Conservation (phyloP, 2,329 filamentous ascomycete genomes). For the Aspergillus latus region DNA sequence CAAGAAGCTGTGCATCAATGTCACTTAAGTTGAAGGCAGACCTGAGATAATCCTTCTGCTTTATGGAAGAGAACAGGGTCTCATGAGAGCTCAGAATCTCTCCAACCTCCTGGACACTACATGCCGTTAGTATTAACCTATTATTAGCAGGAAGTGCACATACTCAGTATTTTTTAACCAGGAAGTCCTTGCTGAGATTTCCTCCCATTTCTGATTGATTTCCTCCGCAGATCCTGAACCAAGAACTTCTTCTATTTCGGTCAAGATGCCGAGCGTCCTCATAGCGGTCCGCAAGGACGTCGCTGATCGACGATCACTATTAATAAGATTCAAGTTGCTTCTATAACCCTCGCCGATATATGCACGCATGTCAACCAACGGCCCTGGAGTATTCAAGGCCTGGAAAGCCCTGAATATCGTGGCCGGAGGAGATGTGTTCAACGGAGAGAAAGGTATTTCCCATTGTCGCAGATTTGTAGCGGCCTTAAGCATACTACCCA, state of each 20-base stretch:
- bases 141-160: slow-evolving; percentile 31
- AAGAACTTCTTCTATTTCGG: slow-evolving; percentile 78
- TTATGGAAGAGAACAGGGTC: slow-evolving; percentile 76
- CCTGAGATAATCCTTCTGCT: slow-evolving; percentile 66
- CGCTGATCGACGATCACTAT: slow-evolving; percentile 37
- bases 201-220: slow-evolving; percentile 60
- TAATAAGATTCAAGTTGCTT: slow-evolving; percentile 45
- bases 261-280: slow-evolving; percentile 67
- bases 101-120: slow-evolving; percentile 63
- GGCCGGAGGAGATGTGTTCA: slow-evolving; percentile 62
- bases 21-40: slow-evolving; percentile 61
- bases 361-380: slow-evolving; percentile 53
- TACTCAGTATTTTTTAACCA: slow-evolving; percentile 86
- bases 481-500: slow-evolving; percentile 74
- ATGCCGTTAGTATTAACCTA: slow-evolving; percentile 17
- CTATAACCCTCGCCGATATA: slow-evolving; percentile 63
- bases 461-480: slow-evolving; percentile 84
- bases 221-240: slow-evolving; percentile 60
- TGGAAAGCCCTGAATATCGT: slow-evolving; percentile 80
- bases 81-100: slow-evolving; percentile 80
- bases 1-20: slow-evolving; percentile 65
- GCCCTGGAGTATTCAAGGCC: slow-evolving; percentile 67
- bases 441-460: slow-evolving; percentile 76
- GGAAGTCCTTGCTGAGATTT: slow-evolving; percentile 63
- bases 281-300: slow-evolving; percentile 58